phyloP scores from a whole-genome alignment of 441 rosid species.

The Biscutella laevigata region DNA sequence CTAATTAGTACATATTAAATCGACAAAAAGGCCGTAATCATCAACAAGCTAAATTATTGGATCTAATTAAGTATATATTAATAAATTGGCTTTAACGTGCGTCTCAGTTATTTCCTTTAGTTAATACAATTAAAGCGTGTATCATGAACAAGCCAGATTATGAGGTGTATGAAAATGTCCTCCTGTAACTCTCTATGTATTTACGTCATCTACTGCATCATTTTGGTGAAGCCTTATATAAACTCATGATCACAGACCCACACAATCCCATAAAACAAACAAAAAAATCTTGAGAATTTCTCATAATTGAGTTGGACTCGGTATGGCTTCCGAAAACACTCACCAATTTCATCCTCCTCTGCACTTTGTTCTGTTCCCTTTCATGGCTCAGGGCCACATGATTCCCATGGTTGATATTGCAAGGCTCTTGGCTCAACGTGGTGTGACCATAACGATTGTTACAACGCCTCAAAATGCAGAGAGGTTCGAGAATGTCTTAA shows the following conservation, averaged over 20 bases:
- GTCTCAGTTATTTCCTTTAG: no score
- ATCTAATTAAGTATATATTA: no score
- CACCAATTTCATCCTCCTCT: neutral
- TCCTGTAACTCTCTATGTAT: neutral
- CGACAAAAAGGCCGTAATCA: no score
- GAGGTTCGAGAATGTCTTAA: slow-evolving; percentile 12
- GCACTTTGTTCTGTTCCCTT: slow-evolving; percentile 35
- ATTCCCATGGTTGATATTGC: slow-evolving; percentile 25
- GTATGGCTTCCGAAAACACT: neutral
- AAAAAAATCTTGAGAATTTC: neutral
- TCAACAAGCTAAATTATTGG: no score
- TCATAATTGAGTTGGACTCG: neutral
- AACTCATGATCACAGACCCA: neutral
- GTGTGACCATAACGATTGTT: slow-evolving; percentile 25
- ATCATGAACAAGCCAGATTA: no score
- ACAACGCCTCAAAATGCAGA: slow-evolving; percentile 23
- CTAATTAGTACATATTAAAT: no score
- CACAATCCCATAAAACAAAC: neutral
- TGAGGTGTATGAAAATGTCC: no score
- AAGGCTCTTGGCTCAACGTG: slow-evolving; percentile 21
- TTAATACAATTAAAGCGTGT: no score
- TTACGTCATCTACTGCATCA: no score
- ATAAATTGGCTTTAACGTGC: no score
- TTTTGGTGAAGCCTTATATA: neutral
- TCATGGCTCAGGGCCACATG: slow-evolving; percentile 35